Percentiles rank a stretch among this genome's conserved stretches.
Evolutionary conservation across 345 rosid species (phyloP).

Genomic region (Moricandia arvensis): DNA sequence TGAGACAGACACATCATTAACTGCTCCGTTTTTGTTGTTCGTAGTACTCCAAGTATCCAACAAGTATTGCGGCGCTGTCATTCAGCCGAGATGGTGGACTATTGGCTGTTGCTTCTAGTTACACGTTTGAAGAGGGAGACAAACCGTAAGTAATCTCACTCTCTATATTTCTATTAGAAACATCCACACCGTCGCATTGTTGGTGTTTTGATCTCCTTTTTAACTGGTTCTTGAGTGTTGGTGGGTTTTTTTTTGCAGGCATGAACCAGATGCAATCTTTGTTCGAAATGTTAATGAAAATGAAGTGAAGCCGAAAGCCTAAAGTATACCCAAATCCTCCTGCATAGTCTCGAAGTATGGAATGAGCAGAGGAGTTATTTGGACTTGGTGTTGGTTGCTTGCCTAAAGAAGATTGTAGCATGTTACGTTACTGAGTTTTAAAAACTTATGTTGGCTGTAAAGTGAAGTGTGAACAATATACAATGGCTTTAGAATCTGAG

Average conservation of each 20-base stretch:
- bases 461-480: constrained; percentile 4
- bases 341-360: constrained; percentile 35
- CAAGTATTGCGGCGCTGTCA: constrained; percentile 86
- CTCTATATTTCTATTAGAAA: not conserved
- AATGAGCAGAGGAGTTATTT: not conserved
- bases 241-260: constrained; percentile 75
- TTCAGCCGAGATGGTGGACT: constrained; percentile 93
- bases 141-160: constrained; percentile 58
- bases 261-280: constrained; percentile 86
- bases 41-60: constrained; percentile 89
- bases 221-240: no score
- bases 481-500: constrained; percentile 1
- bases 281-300: constrained; percentile 83
- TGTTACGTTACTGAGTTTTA: not conserved
- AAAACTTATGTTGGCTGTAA: constrained; percentile 12
- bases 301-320: constrained; percentile 97
- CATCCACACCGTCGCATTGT: not conserved
- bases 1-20: not conserved
- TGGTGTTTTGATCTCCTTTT: no score
- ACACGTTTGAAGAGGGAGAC: constrained; percentile 94
- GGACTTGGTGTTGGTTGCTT: not conserved
- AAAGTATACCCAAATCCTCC: constrained; percentile 78
- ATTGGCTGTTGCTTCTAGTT: constrained; percentile 93
- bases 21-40: constrained; percentile 1
- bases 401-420: constrained; percentile 15